Evolutionary conservation across 2,329 filamentous ascomycete species (phyloP).

Genomic region (Fonsecaea monophora): DNA sequence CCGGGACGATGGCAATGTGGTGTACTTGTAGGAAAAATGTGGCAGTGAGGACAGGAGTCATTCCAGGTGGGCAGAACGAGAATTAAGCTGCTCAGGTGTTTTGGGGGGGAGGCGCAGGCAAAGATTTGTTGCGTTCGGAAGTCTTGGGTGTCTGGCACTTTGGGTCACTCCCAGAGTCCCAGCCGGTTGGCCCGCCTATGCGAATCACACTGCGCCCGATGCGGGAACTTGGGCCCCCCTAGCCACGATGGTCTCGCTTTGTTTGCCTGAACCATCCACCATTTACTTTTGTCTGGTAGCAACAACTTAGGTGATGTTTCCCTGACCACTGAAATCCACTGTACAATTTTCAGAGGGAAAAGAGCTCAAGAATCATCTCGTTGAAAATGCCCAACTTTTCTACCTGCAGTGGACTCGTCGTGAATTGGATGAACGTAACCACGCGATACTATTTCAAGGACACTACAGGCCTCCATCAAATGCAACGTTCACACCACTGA

Average conservation of each 20-base stretch:
- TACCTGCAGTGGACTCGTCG: background rate
- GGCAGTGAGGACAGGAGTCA: slow-evolving; percentile 29
- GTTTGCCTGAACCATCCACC: background rate
- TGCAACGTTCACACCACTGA: background rate
- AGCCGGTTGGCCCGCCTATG: background rate
- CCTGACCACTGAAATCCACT: background rate
- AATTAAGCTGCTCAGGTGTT: slow-evolving; percentile 10
- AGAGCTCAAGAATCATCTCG: background rate
- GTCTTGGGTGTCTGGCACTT: background rate
- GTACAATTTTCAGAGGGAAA: too few species aligned
- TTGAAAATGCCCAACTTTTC: background rate
- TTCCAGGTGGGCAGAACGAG: slow-evolving; percentile 5
- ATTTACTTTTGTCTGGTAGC: too few species aligned
- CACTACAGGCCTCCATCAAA: background rate
- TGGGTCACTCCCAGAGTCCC: background rate
- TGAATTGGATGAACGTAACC: background rate
- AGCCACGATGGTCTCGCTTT: background rate
- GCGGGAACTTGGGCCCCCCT: background rate
- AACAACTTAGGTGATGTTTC: too few species aligned
- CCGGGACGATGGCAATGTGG: slow-evolving; percentile 29
- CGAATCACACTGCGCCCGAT: background rate
- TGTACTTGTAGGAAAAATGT: slow-evolving; percentile 9
- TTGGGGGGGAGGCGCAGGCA: slow-evolving; percentile 28
- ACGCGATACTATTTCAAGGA: background rate
- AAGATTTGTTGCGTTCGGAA: slow-evolving; percentile 19